Evolutionary conservation across 441 rosid species (phyloP).

Genomic region (Codiaeum variegatum): DNA sequence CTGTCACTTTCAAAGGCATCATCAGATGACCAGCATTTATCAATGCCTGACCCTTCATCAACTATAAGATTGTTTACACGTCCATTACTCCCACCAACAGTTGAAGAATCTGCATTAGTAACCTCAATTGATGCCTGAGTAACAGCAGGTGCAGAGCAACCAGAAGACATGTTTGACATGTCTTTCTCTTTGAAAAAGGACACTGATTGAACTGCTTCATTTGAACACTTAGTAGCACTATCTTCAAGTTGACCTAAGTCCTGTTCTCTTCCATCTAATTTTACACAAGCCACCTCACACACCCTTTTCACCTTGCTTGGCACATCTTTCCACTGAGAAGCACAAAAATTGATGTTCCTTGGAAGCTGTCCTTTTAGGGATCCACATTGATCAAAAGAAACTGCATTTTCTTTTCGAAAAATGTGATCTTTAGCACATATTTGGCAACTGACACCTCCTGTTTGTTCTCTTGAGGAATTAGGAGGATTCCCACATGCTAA

Average conservation of each 20-base stretch:
- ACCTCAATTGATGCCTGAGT: constrained; percentile 37
- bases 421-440: constrained; percentile 23
- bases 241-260: constrained; percentile 25
- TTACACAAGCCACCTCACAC: constrained; percentile 15
- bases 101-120: constrained; percentile 31
- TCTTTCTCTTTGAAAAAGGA: constrained; percentile 34
- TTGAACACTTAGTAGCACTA: constrained; percentile 21
- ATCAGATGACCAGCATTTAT: constrained; percentile 54
- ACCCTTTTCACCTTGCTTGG: constrained; percentile 32
- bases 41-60: constrained; percentile 50
- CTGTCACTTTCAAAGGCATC: constrained; percentile 45
- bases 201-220: constrained; percentile 19
- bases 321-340: constrained; percentile 46
- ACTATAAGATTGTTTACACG: constrained; percentile 25
- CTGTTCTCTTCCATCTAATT: constrained; percentile 25
- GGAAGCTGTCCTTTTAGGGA: constrained; percentile 15
- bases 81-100: constrained; percentile 29
- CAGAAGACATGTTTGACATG: constrained; percentile 44
- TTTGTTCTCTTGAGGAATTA: constrained; percentile 19
- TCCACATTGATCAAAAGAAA: constrained; percentile 24
- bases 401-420: constrained; percentile 21
- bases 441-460: constrained; percentile 19
- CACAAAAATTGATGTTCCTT: constrained; percentile 18
- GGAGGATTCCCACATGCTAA: constrained; percentile 24
- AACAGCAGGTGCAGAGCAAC: constrained; percentile 40